Base-by-base conservation (phyloP, 2,329 filamentous ascomycete genomes). In the Pseudogymnoascus sp. region DNA sequence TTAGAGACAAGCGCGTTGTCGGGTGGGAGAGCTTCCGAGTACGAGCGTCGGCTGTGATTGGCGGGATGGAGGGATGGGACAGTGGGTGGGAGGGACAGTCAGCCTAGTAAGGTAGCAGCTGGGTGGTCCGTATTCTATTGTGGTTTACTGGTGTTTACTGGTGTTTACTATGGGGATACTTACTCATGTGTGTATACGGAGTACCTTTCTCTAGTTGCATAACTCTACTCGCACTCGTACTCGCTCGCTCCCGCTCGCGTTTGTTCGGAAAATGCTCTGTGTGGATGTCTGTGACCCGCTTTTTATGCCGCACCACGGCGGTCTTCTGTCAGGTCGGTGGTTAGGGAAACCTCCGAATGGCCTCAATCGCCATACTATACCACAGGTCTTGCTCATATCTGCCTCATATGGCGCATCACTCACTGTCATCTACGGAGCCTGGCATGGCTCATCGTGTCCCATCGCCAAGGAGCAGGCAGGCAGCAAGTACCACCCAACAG, bases 281-380 rank as follows among this genome's bases (percentile, higher is more conserved):
- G 21, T 7, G 19, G 21, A 16, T 14, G 7, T 3, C 14, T 14
- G 7, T 8, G 26, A 29, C 11, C 11, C 11, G 6, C 3, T 31
- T 31, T 52, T 52, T 52, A 52, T 52, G 45, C 26, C 16, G 26
- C 6, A 6, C 8, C 6, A 6, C 8, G 23, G 45, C 4, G 7
- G 26, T 6, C 26, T 2, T 29, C 45, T 52, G 45, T 31, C 45
- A 52, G 8, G 43, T 52, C 45, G 45, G 45, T 52, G 45, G 45
- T 52, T 52, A 52, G 45, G 26, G 26, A 31, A 52, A 52, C 45
- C 45, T 52, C 45, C 45, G 45, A 52, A 31, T 52, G 14, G 45
- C 45, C 45, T 52, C 45, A 52, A 52, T 52, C 45, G 45, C 26
- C 26, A 31, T 31, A 19, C 1, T 19, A 11, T 16, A 6, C 16